Percentiles rank a stretch among this genome's conserved stretches.
phyloP scores from a whole-genome alignment of 1,139 yeast genomes.

The Trichomonascaceae sp. region DNA sequence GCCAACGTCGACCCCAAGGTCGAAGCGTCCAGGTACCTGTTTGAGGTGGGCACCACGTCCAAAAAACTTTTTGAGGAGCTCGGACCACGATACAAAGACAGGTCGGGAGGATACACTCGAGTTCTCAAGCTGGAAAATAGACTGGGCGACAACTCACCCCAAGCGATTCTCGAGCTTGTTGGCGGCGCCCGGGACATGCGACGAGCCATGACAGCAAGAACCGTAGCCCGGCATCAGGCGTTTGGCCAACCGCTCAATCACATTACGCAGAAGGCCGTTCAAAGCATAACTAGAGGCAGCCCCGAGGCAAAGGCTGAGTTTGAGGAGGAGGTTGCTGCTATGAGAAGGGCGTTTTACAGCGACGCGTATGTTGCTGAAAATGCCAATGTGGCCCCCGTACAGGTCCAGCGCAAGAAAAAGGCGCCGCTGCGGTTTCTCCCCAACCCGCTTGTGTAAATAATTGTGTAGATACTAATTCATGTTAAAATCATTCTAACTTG shows the following conservation, averaged over 20 bases:
- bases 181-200: slow-evolving; percentile 68
- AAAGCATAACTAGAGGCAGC: slow-evolving; percentile 33
- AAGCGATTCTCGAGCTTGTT: slow-evolving; percentile 77
- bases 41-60: slow-evolving; percentile 31
- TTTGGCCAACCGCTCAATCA: slow-evolving; percentile 52
- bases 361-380: slow-evolving; percentile 12
- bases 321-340: slow-evolving; percentile 47
- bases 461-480: background rate
- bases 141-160: slow-evolving; percentile 83
- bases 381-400: slow-evolving; percentile 4
- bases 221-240: slow-evolving; percentile 64
- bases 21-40: slow-evolving; percentile 16
- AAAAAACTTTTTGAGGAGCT: slow-evolving; percentile 58
- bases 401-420: slow-evolving; percentile 4
- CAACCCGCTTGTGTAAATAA: slow-evolving; percentile 10
- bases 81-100: slow-evolving; percentile 44
- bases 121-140: slow-evolving; percentile 76
- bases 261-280: slow-evolving; percentile 45
- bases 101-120: slow-evolving; percentile 80
- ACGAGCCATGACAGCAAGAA: slow-evolving; percentile 64
- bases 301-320: slow-evolving; percentile 41
- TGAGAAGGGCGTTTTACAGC: slow-evolving; percentile 45
- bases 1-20: slow-evolving; percentile 14
- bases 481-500: background rate
- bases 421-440: slow-evolving; percentile 13